phyloP scores from a whole-genome alignment of 176 grass and related monocot species.

The Elymus sibiricus region DNA sequence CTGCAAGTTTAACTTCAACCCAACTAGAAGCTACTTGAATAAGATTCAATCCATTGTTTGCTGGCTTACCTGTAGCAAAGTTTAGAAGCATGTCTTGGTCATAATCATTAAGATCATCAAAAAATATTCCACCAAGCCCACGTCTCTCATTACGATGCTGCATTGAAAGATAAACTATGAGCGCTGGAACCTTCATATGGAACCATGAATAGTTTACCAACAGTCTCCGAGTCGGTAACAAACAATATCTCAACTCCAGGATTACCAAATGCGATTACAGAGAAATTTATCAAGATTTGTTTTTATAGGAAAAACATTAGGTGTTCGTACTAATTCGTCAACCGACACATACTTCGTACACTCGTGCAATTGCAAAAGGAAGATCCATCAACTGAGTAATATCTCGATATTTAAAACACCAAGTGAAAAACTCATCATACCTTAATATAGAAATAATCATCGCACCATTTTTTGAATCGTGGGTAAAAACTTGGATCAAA shows the following conservation, averaged over 20 bases:
- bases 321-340: not conserved
- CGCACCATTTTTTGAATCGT: constrained; percentile 99
- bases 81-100: constrained; percentile 97
- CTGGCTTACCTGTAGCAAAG: constrained; percentile 73
- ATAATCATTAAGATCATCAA: constrained; percentile 90
- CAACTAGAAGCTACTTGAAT: not conserved
- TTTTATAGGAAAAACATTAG: not conserved
- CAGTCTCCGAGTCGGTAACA: not conserved
- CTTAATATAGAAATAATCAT: constrained; percentile 99
- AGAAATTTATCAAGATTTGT: not conserved
- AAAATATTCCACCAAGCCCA: constrained; percentile 97
- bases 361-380: not conserved
- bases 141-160: constrained; percentile 92
- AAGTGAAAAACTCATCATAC: constrained; percentile 26
- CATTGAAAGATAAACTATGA: constrained; percentile 14
- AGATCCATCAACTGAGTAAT: not conserved
- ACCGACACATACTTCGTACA: not conserved
- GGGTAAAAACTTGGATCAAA: constrained; percentile 94
- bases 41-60: not conserved
- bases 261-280: not conserved
- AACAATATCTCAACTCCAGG: not conserved
- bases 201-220: constrained; percentile 8
- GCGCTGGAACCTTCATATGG: not conserved
- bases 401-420: not conserved
- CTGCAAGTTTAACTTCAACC: not conserved